phyloP scores from a whole-genome alignment of 2,329 filamentous ascomycete species.

The Bretziella fagacearum region DNA sequence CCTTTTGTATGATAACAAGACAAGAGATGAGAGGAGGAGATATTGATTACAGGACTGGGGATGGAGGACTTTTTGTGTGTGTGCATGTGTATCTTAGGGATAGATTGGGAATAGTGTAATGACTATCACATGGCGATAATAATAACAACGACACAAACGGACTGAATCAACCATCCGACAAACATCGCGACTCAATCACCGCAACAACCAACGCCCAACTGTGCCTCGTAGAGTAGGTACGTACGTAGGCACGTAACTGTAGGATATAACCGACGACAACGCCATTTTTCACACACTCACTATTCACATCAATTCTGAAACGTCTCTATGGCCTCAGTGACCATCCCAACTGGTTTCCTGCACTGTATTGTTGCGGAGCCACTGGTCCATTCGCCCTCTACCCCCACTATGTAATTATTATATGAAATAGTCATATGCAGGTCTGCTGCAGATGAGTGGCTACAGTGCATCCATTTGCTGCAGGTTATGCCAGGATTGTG shows the following conservation, averaged over 20 bases:
- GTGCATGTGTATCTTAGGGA: not conserved
- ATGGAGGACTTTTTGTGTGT: not conserved
- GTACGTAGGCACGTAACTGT: no score
- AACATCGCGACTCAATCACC: no score
- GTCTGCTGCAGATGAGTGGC: conserved; percentile 1
- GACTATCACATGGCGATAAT: no score
- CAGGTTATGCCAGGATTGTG: not conserved
- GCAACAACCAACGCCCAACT: no score
- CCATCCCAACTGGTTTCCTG: not conserved
- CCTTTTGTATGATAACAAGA: not conserved
- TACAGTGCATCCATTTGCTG: not conserved
- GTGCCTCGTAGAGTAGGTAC: no score
- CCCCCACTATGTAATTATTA: no score
- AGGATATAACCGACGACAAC: not conserved
- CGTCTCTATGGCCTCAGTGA: not conserved
- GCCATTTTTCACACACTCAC: not conserved
- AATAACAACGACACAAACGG: no score
- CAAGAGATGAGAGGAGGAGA: not conserved
- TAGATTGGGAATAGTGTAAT: not conserved
- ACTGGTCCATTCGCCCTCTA: not conserved
- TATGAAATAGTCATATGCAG: conserved; percentile 1
- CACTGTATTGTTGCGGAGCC: not conserved
- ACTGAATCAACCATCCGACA: no score
- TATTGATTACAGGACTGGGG: not conserved
- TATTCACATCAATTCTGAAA: not conserved